A percentile compares a stretch with the other conserved stretches of the same genome.
phyloP scores from a whole-genome alignment of 495 filamentous ascomycete genomes.

The Aspergillus ostianus region DNA sequence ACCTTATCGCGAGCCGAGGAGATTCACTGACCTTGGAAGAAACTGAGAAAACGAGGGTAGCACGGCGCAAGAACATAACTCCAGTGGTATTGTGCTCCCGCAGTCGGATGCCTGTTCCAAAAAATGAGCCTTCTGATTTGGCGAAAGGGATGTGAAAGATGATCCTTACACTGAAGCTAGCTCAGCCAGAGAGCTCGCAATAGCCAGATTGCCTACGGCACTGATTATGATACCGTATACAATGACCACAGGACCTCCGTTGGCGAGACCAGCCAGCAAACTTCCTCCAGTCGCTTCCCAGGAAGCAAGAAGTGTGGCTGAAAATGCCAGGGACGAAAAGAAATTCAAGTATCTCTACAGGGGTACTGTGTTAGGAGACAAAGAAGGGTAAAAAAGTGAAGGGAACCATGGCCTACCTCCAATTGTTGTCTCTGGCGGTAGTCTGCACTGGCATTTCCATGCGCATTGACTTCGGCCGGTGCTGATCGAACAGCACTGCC shows the following conservation, averaged over 20 bases:
- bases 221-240: slow-evolving; percentile 32
- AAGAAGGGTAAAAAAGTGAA: not conserved
- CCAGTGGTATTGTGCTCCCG: slow-evolving; percentile 49
- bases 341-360: slow-evolving; percentile 36
- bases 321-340: slow-evolving; percentile 34
- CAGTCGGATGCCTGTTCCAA: slow-evolving; percentile 28
- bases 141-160: not conserved
- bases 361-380: slow-evolving; percentile 3
- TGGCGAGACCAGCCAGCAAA: slow-evolving; percentile 27
- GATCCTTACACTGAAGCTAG: slow-evolving; percentile 36
- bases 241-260: slow-evolving; percentile 31
- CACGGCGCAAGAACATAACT: slow-evolving; percentile 41
- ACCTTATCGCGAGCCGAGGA: slow-evolving; percentile 15
- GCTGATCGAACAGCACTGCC: slow-evolving; percentile 22
- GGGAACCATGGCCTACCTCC: slow-evolving; percentile 14
- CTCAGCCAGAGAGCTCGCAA: slow-evolving; percentile 31
- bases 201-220: slow-evolving; percentile 25
- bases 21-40: slow-evolving; percentile 39
- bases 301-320: slow-evolving; percentile 32
- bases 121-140: not conserved
- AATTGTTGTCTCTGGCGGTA: slow-evolving; percentile 26
- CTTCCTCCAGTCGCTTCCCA: slow-evolving; percentile 34
- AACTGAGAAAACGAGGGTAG: slow-evolving; percentile 39
- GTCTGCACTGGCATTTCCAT: slow-evolving; percentile 16
- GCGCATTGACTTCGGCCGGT: slow-evolving; percentile 12